Evolutionary conservation across 2,329 filamentous ascomycete species (phyloP).

Genomic region (Purpureocillium lavendulum): DNA sequence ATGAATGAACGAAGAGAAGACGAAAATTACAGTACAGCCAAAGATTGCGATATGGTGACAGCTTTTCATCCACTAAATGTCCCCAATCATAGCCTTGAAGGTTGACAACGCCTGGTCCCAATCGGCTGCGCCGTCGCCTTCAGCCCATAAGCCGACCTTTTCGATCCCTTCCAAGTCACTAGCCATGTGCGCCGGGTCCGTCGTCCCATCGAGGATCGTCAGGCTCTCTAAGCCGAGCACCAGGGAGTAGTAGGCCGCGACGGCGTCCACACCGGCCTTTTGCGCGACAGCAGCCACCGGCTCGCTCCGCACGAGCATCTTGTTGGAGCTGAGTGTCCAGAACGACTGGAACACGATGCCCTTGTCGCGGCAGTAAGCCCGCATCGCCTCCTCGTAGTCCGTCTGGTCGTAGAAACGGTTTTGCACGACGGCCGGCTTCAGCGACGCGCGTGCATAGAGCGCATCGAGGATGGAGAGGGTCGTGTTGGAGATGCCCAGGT

Average conservation of each 20-base stretch:
- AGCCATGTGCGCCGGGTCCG: conserved; percentile 36
- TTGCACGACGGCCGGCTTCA: conserved; percentile 55
- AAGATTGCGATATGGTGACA: no score
- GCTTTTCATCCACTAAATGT: conserved; percentile 6
- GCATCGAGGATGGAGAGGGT: conserved; percentile 45
- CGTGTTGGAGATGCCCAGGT: conserved; percentile 71
- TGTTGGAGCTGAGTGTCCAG: conserved; percentile 45
- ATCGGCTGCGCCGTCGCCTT: conserved; percentile 28
- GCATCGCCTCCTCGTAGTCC: conserved; percentile 50
- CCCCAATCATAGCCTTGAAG: conserved; percentile 34
- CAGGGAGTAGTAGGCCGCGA: conserved; percentile 38
- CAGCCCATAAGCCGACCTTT: conserved; percentile 32
- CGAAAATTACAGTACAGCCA: no score
- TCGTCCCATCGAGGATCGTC: conserved; percentile 38
- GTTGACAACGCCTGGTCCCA: conserved; percentile 40
- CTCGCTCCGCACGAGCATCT: conserved; percentile 22
- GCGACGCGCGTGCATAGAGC: conserved; percentile 34
- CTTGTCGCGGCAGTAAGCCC: conserved; percentile 37
- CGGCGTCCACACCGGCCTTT: conserved; percentile 22
- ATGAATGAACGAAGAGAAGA: no score
- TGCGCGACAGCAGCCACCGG: conserved; percentile 44
- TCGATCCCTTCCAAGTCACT: conserved; percentile 37
- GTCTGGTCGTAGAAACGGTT: conserved; percentile 62
- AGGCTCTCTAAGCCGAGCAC: conserved; percentile 36
- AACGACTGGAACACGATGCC: conserved; percentile 43